phyloP scores from a whole-genome alignment of 352 stramenopile species.

The Phytophthora foliorum region DNA sequence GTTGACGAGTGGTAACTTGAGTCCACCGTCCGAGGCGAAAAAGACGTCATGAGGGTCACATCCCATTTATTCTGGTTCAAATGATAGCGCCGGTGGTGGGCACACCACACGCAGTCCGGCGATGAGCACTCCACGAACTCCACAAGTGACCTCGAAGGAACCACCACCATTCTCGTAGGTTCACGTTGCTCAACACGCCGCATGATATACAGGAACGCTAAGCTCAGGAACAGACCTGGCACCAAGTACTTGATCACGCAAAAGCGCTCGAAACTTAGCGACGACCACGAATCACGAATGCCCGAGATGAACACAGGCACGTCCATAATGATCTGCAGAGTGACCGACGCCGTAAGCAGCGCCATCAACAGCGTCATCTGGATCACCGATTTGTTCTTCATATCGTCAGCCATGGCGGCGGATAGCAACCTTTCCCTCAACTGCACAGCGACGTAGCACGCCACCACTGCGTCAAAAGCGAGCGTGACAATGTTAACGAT shows the following conservation, averaged over 20 bases:
- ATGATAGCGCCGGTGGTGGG: conserved; percentile 74
- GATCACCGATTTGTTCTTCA: conserved; percentile 79
- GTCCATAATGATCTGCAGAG: conserved; percentile 67
- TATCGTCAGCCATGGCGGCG: conserved; percentile 76
- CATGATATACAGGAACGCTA: conserved; percentile 82
- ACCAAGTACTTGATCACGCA: conserved; percentile 68
- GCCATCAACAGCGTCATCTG: conserved; percentile 76
- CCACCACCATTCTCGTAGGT: conserved; percentile 57
- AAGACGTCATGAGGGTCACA: conserved; percentile 59
- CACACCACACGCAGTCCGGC: conserved; percentile 76
- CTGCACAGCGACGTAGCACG: conserved; percentile 54
- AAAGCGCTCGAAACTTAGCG: conserved; percentile 48
- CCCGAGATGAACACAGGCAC: conserved; percentile 47
- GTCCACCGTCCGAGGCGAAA: conserved; percentile 68
- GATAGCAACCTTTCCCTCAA: conserved; percentile 58
- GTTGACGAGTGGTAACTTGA: conserved; percentile 66
- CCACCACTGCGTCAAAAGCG: conserved; percentile 53
- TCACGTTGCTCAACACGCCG: conserved; percentile 72
- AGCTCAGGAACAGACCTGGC: conserved; percentile 59
- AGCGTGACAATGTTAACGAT: conserved; percentile 59
- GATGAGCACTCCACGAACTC: conserved; percentile 82
- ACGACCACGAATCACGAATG: conserved; percentile 32
- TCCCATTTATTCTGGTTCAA: conserved; percentile 71
- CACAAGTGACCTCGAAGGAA: conserved; percentile 60
- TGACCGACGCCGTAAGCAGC: conserved; percentile 49